Evolutionary conservation across 768 basidiomycete genomes (phyloP).

Genomic region (Amanita brunnescens): DNA sequence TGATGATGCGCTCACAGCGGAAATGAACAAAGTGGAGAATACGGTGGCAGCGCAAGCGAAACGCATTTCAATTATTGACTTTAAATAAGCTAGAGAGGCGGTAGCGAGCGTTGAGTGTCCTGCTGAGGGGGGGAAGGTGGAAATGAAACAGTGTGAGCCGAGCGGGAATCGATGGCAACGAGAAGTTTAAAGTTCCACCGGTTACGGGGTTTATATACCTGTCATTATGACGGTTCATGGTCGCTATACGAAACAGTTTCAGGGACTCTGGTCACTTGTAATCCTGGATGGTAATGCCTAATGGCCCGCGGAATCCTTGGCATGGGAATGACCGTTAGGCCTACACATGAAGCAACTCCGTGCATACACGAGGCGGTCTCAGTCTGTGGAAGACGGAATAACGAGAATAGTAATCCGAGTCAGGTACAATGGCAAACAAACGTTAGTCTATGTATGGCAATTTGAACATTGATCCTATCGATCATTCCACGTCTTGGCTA

Average conservation of each 20-base stretch:
- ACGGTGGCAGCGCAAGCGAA: slow-evolving; percentile 33
- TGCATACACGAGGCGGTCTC: no score
- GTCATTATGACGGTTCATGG: no score
- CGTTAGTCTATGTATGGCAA: no score
- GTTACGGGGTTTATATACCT: background rate
- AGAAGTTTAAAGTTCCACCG: background rate
- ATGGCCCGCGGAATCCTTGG: no score
- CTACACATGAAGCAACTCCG: no score
- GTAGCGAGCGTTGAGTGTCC: no score
- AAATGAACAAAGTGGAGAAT: slow-evolving; percentile 32
- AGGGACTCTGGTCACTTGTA: background rate
- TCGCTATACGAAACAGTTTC: background rate
- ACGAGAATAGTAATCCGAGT: no score
- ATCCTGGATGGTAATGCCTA: background rate
- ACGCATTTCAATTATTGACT: slow-evolving; percentile 37
- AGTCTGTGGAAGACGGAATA: no score
- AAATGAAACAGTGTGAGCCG: background rate
- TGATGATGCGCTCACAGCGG: slow-evolving; percentile 21
- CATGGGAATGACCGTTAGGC: no score
- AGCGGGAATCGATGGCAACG: slow-evolving; percentile 12
- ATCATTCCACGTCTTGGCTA: no score
- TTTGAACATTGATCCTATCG: no score
- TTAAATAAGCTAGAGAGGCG: background rate
- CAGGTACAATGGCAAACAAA: no score
- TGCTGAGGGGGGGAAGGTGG: background rate